Evolutionary conservation across 2,329 filamentous ascomycete species (phyloP).

Genomic region (Aspergillus sp.): DNA sequence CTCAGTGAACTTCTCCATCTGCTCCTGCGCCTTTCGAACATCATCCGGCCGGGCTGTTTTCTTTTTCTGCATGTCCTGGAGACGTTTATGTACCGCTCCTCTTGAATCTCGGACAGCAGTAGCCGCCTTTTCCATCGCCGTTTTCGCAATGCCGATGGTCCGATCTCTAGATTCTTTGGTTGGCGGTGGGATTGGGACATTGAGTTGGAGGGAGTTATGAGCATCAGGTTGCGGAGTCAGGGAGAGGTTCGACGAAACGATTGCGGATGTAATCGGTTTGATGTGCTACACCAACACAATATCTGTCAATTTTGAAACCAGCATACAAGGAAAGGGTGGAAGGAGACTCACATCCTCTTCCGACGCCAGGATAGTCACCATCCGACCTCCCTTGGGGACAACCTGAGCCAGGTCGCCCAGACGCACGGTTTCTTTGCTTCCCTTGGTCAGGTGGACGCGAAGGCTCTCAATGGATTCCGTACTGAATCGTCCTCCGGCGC

Average conservation of each 20-base stretch:
- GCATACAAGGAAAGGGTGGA: neutral
- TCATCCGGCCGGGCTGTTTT: conserved; percentile 46
- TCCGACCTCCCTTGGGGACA: conserved; percentile 61
- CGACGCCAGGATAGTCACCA: conserved; percentile 61
- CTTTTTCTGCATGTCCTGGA: conserved; percentile 45
- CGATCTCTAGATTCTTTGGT: conserved; percentile 48
- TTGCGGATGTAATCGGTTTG: conserved; percentile 45
- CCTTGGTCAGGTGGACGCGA: conserved; percentile 58
- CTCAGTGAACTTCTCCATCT: conserved; percentile 48
- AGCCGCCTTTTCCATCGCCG: conserved; percentile 43
- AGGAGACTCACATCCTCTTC: conserved; percentile 58
- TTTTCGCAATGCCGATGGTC: conserved; percentile 39
- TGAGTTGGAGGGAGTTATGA: conserved; percentile 45
- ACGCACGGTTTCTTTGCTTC: conserved; percentile 50
- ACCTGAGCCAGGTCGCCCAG: conserved; percentile 67
- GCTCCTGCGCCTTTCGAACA: conserved; percentile 44
- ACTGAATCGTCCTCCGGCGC: conserved; percentile 62
- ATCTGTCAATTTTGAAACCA: neutral
- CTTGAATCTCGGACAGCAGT: conserved; percentile 42
- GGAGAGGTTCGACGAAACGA: conserved; percentile 42
- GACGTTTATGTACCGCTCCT: conserved; percentile 44
- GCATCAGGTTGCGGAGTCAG: conserved; percentile 44
- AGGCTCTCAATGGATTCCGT: conserved; percentile 61
- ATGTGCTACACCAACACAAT: conserved; percentile 34
- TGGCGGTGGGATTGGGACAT: conserved; percentile 46